Conservation (phyloP, 169 alveolate genomes). For the Cryptosporidium viatorum region DNA sequence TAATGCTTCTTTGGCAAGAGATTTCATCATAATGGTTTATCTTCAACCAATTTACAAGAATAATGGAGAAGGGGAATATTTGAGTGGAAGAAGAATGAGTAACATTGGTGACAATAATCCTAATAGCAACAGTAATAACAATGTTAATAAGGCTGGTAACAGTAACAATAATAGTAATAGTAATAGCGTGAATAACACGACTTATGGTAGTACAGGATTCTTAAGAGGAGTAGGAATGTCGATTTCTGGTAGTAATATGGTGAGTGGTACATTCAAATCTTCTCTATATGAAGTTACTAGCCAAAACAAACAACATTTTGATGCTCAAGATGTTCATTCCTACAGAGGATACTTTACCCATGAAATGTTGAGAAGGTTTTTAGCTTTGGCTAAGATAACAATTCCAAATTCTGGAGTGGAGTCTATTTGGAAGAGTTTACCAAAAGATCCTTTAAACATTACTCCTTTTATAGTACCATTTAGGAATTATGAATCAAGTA, state of each 20-base stretch:
- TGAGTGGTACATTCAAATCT: slow-evolving; percentile 1
- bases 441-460: slow-evolving; percentile 46
- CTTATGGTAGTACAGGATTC: not conserved
- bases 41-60: slow-evolving; percentile 32
- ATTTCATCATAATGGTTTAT: slow-evolving; percentile 30
- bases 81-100: not conserved
- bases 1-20: slow-evolving; percentile 32
- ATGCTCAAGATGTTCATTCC: slow-evolving; percentile 45
- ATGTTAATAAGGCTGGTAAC: not conserved
- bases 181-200: not conserved
- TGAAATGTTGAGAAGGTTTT: slow-evolving; percentile 59
- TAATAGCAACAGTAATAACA: not conserved
- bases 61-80: not conserved
- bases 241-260: not conserved
- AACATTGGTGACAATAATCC: not conserved
- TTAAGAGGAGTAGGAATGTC: not conserved
- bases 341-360: slow-evolving; percentile 44
- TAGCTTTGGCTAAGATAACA: slow-evolving; percentile 41
- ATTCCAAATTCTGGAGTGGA: slow-evolving; percentile 42
- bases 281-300: slow-evolving; percentile 5
- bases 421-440: slow-evolving; percentile 33
- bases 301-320: slow-evolving; percentile 16
- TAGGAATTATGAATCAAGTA: not conserved
- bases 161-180: not conserved
- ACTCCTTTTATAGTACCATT: slow-evolving; percentile 30